Percentiles rank a stretch among this genome's conserved stretches.
Evolutionary conservation across 1,284 basidiomycete species (phyloP).

Genomic region (Mycena sp.): DNA sequence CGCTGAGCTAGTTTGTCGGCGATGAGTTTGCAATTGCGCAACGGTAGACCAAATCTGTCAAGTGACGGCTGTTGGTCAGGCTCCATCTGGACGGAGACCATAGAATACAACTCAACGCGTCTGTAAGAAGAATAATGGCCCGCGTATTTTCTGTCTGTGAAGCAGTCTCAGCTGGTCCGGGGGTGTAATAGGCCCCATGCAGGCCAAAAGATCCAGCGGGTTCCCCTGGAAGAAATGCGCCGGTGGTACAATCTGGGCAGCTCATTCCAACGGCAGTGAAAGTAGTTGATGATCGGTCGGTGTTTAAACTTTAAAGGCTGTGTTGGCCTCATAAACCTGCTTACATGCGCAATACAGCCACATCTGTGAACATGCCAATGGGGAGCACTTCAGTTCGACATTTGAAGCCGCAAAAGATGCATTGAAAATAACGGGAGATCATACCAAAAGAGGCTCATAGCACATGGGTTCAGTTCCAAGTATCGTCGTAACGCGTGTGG

Average conservation of each 20-base stretch:
- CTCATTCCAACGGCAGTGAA: constrained; percentile 37
- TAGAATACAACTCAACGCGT: constrained; percentile 37
- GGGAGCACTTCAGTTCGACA: too few species aligned
- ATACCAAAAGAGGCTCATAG: too few species aligned
- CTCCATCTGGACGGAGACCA: not conserved
- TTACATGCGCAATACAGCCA: too few species aligned
- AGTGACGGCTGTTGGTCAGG: not conserved
- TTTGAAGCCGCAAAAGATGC: too few species aligned
- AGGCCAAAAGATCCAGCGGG: constrained; percentile 49
- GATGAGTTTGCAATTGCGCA: constrained; percentile 70
- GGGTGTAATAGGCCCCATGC: constrained; percentile 55
- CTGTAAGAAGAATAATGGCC: constrained; percentile 66
- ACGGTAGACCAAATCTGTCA: constrained; percentile 58
- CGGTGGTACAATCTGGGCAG: constrained; percentile 50
- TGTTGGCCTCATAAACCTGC: too few species aligned
- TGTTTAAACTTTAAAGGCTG: too few species aligned
- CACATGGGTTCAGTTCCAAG: too few species aligned
- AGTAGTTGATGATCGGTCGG: too few species aligned
- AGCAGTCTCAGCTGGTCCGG: constrained; percentile 37
- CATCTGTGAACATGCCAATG: too few species aligned
- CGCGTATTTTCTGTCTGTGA: constrained; percentile 33
- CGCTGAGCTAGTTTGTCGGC: constrained; percentile 66
- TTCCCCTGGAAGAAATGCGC: constrained; percentile 51
- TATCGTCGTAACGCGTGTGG: too few species aligned
- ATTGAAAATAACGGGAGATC: too few species aligned